A percentile compares a stretch with the other conserved stretches of the same genome.
phyloP scores from a whole-genome alignment of 2,329 filamentous ascomycete species.

The Akanthomyces dipterigenus region DNA sequence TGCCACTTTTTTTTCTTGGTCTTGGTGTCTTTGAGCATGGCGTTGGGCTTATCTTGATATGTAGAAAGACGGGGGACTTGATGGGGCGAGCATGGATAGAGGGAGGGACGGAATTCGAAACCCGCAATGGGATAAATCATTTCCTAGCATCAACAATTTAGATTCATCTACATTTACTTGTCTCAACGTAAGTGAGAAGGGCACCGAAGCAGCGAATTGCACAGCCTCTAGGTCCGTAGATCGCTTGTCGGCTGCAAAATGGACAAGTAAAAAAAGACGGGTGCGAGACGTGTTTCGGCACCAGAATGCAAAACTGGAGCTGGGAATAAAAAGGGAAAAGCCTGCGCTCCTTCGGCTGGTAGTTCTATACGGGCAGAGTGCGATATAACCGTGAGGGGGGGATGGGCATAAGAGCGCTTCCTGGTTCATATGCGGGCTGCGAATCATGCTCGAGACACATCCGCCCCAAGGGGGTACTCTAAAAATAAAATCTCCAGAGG shows the following conservation, averaged over 20 bases:
- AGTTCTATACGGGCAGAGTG: background rate
- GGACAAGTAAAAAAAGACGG: background rate
- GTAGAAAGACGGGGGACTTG: background rate
- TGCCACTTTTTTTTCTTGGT: background rate
- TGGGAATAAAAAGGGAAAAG: background rate
- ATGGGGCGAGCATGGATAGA: background rate
- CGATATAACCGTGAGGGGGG: too few relatives aligned
- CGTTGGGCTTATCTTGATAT: background rate
- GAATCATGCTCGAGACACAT: background rate
- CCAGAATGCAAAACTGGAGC: background rate
- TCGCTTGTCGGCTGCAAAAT: too few relatives aligned
- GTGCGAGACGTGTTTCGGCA: background rate
- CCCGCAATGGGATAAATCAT: background rate
- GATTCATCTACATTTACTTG: too few relatives aligned
- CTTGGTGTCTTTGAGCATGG: background rate
- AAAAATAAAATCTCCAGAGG: background rate
- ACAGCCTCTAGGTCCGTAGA: too few relatives aligned
- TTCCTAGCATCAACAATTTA: background rate
- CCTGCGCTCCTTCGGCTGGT: background rate
- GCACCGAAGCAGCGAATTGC: background rate
- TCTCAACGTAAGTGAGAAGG: too few relatives aligned
- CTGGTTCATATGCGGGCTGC: background rate
- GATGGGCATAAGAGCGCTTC: too few relatives aligned
- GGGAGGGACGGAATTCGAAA: background rate
- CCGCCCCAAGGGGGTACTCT: background rate